Conservation (phyloP, 768 basidiomycete species). For the Dentipellis fragilis region DNA sequence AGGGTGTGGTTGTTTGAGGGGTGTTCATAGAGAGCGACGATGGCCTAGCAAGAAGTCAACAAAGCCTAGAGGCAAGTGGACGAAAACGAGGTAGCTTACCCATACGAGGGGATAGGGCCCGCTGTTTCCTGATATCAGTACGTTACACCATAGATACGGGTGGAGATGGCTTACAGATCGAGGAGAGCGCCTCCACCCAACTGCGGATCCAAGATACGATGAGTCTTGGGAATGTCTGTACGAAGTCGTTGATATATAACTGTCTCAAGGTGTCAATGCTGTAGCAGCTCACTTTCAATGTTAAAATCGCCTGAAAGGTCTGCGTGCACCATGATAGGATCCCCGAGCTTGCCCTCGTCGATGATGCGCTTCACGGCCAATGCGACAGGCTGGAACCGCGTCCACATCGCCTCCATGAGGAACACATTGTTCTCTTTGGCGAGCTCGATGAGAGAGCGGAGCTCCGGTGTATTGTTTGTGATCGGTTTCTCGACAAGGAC, state of each 20-base stretch:
- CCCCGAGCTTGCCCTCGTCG: conserved; percentile 54
- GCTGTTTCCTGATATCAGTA: conserved; percentile 23
- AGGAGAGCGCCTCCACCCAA: conserved; percentile 80
- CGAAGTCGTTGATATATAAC: neutral
- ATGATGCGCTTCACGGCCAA: conserved; percentile 54
- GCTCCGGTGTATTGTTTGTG: conserved; percentile 66
- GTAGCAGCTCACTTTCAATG: conserved; percentile 42
- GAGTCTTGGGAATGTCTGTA: conserved; percentile 53
- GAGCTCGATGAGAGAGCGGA: conserved; percentile 59
- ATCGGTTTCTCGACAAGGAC: conserved; percentile 87
- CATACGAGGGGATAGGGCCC: conserved; percentile 79
- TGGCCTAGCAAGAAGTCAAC: conserved; percentile 38
- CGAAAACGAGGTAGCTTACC: conserved; percentile 30
- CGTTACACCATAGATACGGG: neutral
- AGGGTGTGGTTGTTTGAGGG: conserved; percentile 51
- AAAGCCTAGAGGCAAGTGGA: neutral
- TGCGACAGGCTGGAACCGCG: conserved; percentile 66
- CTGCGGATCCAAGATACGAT: conserved; percentile 68
- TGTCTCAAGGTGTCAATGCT: too few relatives aligned
- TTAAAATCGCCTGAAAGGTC: conserved; percentile 68
- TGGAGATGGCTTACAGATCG: conserved; percentile 49
- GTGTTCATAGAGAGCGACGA: conserved; percentile 71
- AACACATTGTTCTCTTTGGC: conserved; percentile 76
- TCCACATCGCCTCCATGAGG: conserved; percentile 92
- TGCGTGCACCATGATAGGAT: conserved; percentile 58